phyloP scores from a whole-genome alignment of 352 stramenopile genomes.

The Thraustochytrium striatum region DNA sequence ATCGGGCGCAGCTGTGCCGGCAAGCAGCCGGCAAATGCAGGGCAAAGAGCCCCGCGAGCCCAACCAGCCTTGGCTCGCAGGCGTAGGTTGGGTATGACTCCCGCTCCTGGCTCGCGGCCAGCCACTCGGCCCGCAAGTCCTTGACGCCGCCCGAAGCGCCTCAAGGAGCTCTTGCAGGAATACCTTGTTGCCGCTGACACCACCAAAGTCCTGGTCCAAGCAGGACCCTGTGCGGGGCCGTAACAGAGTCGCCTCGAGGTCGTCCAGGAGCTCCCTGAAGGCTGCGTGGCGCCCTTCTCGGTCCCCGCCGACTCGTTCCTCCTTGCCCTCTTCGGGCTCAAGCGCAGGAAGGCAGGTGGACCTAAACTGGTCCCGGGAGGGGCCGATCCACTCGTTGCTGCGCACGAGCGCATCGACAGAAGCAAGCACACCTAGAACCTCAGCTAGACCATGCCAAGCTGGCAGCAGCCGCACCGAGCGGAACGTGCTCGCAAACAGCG shows the following conservation, averaged over 20 bases:
- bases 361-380: background rate
- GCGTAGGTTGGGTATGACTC: conserved; percentile 17
- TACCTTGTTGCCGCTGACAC: background rate
- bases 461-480: background rate
- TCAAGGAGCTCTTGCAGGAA: background rate
- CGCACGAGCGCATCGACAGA: background rate
- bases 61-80: conserved; percentile 18
- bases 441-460: background rate
- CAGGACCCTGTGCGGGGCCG: too few relatives aligned
- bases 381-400: background rate
- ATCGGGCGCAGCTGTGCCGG: conserved; percentile 61
- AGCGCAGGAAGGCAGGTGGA: too few relatives aligned
- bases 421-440: background rate
- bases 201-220: too few relatives aligned
- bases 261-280: background rate
- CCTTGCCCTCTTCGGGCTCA: background rate
- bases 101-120: conserved; percentile 13
- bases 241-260: conserved; percentile 27
- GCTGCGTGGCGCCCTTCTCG: background rate
- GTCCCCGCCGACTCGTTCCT: background rate
- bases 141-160: background rate
- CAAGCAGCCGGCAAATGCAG: background rate
- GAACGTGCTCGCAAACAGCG: too few relatives aligned
- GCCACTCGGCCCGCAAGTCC: conserved; percentile 2
- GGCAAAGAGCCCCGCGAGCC: conserved; percentile 8